Evolutionary conservation across 1,284 basidiomycete species (phyloP), one percentile per base, ranked within the genome.

Genomic region (Papiliotrema laurentii): DNA sequence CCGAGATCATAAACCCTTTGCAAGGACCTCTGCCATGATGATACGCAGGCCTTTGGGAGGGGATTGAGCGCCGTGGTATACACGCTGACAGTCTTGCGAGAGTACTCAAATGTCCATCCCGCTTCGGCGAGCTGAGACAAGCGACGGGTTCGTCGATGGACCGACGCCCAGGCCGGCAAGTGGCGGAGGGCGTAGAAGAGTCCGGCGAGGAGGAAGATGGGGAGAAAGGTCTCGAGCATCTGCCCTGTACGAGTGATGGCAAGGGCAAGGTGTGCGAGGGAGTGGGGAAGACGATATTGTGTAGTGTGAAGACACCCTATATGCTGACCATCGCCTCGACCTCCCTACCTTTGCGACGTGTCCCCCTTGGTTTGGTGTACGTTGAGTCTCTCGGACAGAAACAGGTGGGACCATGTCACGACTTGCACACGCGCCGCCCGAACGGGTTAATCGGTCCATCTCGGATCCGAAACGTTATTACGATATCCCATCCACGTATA

Each of bases 1-100:
- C 61, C 61, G 2, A 52, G 27, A 25, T 63, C 59, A 50, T 66
- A 66, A 25, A 59, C 45, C 26, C 45, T n/a, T 40, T 36, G 44
- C 10, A 54, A 26, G 3, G 36, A 5, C 5, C 34, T 24, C 16
- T 30, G 39, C 9, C 22, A 19, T 24, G 11, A 13, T 10, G 41
- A 21, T 2, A 57, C 26, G 33, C 55, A 36, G 2, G 33, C 14
- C 22, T 38, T n/a, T 16, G 64, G 60, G 2, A 64, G 40, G 13
- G 35, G 10, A 37, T 66, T 66, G 36, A 64, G 52, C 4, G 53
- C 53, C 2, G 52, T 49, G 13, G 64, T 66, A 47, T 43, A 61
- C 22, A 60, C 31, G 1, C 53, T 54, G 13, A 66, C 13, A 2
- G 54, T 54, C 26, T 54, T 33, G 2, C 54, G 53, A 16, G 50